These are phyloP conservation scores for Hirsutella rhossiliensis DNA, from an alignment of 2,329 filamentous ascomycete species.

Conservation along the genomic window DNA sequence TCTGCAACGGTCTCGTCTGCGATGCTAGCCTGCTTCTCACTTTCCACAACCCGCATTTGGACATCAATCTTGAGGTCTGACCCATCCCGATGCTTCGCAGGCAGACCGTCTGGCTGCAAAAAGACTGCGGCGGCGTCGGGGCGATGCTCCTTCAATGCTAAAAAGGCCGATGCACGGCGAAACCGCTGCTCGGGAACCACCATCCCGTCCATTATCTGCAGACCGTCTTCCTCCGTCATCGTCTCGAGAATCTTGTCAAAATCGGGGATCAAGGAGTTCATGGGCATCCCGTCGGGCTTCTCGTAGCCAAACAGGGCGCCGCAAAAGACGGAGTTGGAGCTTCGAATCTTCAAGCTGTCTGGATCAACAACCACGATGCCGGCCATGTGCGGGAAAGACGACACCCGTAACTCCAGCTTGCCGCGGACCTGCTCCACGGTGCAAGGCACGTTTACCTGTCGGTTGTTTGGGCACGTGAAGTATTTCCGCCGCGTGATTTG, in stretches of 20 bases:
- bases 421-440: constrained; percentile 63
- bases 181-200: constrained; percentile 96
- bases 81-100: constrained; percentile 80
- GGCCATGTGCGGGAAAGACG: constrained; percentile 93
- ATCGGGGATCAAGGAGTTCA: constrained; percentile 71
- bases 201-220: constrained; percentile 80
- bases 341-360: constrained; percentile 65
- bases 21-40: constrained; percentile 54
- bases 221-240: constrained; percentile 74
- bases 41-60: constrained; percentile 92
- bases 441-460: constrained; percentile 71
- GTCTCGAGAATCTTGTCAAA: constrained; percentile 78
- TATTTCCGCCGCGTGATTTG: constrained; percentile 60
- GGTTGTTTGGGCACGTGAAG: constrained; percentile 73
- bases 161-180: constrained; percentile 71
- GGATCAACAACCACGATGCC: constrained; percentile 91
- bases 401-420: constrained; percentile 65
- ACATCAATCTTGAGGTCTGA: constrained; percentile 88
- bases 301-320: constrained; percentile 84
- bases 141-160: constrained; percentile 73
- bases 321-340: constrained; percentile 90
- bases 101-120: constrained; percentile 70
- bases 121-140: constrained; percentile 70
- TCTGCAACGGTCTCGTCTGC: constrained; percentile 55
- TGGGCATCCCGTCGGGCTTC: constrained; percentile 65